Evolutionary conservation across 345 rosid genomes (phyloP).

Genomic region (Populus davidiana): DNA sequence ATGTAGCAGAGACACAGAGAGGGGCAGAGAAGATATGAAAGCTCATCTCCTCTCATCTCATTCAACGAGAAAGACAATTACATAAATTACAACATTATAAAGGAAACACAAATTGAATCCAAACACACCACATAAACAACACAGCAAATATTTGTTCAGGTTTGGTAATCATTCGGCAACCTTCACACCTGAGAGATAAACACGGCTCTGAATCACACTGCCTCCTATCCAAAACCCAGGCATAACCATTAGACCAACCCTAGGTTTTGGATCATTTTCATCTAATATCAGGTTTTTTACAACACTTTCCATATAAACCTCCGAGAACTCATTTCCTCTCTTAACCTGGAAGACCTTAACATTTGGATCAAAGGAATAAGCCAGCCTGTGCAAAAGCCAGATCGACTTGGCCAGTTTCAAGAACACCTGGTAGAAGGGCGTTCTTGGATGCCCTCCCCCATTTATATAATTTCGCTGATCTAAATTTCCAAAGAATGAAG

Average conservation of each 20-base stretch:
- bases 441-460: conserved; percentile 81
- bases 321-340: conserved; percentile 66
- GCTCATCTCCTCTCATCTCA: conserved; percentile 19
- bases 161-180: conserved; percentile 45
- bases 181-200: conserved; percentile 69
- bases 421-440: conserved; percentile 71
- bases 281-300: conserved; percentile 58
- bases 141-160: neutral
- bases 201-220: conserved; percentile 66
- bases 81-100: conserved; percentile 15
- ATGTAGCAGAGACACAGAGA: neutral
- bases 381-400: conserved; percentile 80
- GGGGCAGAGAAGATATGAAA: neutral
- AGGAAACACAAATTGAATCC: conserved; percentile 1
- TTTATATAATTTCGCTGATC: conserved; percentile 66
- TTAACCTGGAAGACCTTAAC: conserved; percentile 67
- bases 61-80: conserved; percentile 9
- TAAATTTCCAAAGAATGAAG: conserved; percentile 76
- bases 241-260: conserved; percentile 76
- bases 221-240: conserved; percentile 83
- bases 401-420: conserved; percentile 68
- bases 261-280: conserved; percentile 50
- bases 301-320: conserved; percentile 75
- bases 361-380: conserved; percentile 63
- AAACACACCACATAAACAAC: conserved; percentile 16